Evolutionary conservation across 2,329 filamentous ascomycete genomes (phyloP).

Genomic region (Botryotinia globosa): DNA sequence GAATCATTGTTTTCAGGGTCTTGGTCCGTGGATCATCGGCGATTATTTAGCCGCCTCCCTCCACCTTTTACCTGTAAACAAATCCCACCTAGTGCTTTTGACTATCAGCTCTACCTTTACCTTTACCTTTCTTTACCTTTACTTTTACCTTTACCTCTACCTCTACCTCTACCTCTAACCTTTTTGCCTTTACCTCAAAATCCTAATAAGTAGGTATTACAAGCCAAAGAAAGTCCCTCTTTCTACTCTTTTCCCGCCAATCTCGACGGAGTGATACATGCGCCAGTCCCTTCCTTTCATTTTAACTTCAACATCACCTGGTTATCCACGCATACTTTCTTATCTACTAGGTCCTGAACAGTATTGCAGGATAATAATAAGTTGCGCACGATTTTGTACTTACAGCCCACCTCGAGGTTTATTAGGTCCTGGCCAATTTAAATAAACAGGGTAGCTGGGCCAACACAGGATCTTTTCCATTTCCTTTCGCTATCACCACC

Average conservation of each 20-base stretch:
- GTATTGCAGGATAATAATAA: not conserved
- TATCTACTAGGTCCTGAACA: not conserved
- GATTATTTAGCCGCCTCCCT: slow-evolving; percentile 1
- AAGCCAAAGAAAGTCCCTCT: not conserved
- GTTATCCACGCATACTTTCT: not conserved
- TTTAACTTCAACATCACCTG: not conserved
- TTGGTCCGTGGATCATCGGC: not conserved
- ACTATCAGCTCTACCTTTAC: not conserved
- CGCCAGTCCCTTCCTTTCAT: not conserved
- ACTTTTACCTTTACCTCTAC: no score
- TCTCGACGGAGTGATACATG: not conserved
- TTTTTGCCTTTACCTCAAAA: not conserved
- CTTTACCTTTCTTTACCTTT: not conserved
- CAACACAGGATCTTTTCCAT: slow-evolving; percentile 10
- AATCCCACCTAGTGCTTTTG: not conserved
- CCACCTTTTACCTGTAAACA: slow-evolving; percentile 3
- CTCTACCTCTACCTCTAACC: not conserved
- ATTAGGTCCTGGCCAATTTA: not conserved
- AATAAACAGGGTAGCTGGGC: slow-evolving; percentile 14
- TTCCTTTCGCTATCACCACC: slow-evolving; percentile 1
- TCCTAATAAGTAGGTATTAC: not conserved
- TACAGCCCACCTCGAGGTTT: slow-evolving; percentile 4
- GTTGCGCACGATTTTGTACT: not conserved
- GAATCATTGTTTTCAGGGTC: not conserved
- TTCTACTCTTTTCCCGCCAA: not conserved